Evolutionary conservation across 225 moss, liverwort and hornwort genomes (phyloP).

Genomic region (Physcomitrium patens): DNA sequence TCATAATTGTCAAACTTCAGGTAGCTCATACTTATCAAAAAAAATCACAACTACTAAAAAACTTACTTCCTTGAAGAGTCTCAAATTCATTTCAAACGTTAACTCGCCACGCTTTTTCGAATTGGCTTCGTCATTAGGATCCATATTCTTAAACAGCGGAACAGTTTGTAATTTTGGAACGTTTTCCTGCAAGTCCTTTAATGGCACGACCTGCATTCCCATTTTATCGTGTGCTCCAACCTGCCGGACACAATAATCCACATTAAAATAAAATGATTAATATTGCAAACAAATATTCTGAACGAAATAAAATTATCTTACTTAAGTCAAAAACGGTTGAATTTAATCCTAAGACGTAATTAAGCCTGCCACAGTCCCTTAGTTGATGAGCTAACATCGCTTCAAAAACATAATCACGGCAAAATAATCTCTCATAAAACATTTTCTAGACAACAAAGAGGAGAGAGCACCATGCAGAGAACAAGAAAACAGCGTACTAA

Average conservation of each 20-base stretch:
- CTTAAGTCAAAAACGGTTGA: background rate
- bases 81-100: conserved; percentile 77
- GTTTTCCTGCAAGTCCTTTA: conserved; percentile 61
- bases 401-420: background rate
- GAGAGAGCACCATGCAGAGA: background rate
- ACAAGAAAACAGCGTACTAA: background rate
- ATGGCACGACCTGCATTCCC: conserved; percentile 70
- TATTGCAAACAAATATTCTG: background rate
- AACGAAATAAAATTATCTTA: background rate
- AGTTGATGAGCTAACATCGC: too few species aligned
- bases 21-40: background rate
- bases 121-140: conserved; percentile 70
- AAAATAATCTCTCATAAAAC: background rate
- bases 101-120: conserved; percentile 70
- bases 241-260: conserved; percentile 38
- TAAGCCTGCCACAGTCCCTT: too few species aligned
- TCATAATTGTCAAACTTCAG: background rate
- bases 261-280: background rate
- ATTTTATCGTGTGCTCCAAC: conserved; percentile 83
- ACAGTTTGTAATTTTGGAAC: conserved; percentile 42
- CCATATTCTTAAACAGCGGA: conserved; percentile 70
- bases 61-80: conserved; percentile 77
- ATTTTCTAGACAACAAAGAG: background rate
- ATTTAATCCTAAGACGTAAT: too few species aligned
- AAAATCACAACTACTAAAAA: background rate